These are phyloP conservation scores for Fusarium dlaminii DNA, from an alignment of 2,329 filamentous ascomycete species.

Conservation along the genomic window DNA sequence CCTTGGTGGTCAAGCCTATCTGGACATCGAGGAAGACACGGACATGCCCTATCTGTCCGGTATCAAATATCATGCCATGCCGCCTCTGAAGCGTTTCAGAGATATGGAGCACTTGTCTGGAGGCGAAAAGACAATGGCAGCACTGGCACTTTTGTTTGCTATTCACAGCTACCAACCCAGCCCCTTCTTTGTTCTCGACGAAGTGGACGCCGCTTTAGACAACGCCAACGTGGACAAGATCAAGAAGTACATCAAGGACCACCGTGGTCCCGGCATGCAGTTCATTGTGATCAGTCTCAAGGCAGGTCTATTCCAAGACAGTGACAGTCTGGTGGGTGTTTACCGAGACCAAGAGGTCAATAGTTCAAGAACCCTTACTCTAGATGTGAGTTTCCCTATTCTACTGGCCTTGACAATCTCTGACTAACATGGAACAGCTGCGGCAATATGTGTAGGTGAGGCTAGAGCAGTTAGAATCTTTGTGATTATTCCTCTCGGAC, in stretches of 20 bases:
- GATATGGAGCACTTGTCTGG: slow-evolving; percentile 99
- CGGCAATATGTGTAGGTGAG: slow-evolving; percentile 47
- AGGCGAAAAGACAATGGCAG: slow-evolving; percentile 98
- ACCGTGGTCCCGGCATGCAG: slow-evolving; percentile 96
- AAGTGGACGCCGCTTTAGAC: slow-evolving; percentile 97
- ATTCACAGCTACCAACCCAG: slow-evolving; percentile 96
- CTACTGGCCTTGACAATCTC: neutral
- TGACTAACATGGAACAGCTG: slow-evolving; percentile 40
- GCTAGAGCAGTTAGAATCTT: neutral
- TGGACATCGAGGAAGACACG: slow-evolving; percentile 93
- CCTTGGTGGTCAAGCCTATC: slow-evolving; percentile 86
- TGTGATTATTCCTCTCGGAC: slow-evolving; percentile 4
- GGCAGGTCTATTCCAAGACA: slow-evolving; percentile 94
- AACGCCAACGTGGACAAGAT: slow-evolving; percentile 97
- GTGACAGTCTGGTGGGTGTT: slow-evolving; percentile 93
- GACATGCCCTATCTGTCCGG: slow-evolving; percentile 95
- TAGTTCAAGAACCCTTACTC: slow-evolving; percentile 87
- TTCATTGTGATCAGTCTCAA: slow-evolving; percentile 99
- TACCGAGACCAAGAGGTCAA: slow-evolving; percentile 96
- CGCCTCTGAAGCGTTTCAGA: slow-evolving; percentile 95
- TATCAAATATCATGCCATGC: slow-evolving; percentile 99
- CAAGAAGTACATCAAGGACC: slow-evolving; percentile 93
- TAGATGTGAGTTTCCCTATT: slow-evolving; percentile 79
- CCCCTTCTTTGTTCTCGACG: slow-evolving; percentile 97
- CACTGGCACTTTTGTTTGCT: slow-evolving; percentile 93